Evolutionary conservation across 768 basidiomycete genomes (phyloP), one percentile per base, ranked within the genome.

Genomic region (Wakefieldia striispora): DNA sequence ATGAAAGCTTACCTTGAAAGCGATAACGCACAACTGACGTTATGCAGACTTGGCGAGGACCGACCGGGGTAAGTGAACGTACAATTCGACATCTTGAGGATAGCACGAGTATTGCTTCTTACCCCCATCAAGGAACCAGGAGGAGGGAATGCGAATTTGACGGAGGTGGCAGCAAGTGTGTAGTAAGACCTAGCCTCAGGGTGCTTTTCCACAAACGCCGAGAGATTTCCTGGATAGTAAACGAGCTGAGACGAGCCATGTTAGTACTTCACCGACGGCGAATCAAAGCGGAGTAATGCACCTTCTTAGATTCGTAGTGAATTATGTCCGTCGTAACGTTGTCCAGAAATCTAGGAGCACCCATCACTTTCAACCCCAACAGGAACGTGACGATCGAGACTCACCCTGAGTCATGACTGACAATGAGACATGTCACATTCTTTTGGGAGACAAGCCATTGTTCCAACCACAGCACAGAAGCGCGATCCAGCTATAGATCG

Each of bases 91-190:
- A 97, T 80, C 74, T 95, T 97, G 64, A 98, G 77, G 65, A 98
- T 98, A 5, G 95, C 92, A 44, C 95, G 84, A 12, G 95, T 98
- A 64, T 88, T 92, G 67, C 92, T 95, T 55, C 95, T 82, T 50
- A 98, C 95, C 47, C 95, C 95, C 91, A 97, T 94, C 57, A 98
- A 80, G 40, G 90, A 93, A 26, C 95, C 95, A 36, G 95, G 95
- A 23, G 93, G 80, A 33, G 95, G 95, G 81, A 98, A 98, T 31
- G 91, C 74, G 75, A 98, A 95, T 72, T 91, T 94, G 74, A 97
- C 85, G 51, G 89, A 85, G 48, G 89, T 93, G 6, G 93, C 95
- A 29, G 91, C 86, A 20, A 98, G 83, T 29, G 92, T 95, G 75
- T 97, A 98, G 78, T 97, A 98, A 3, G 94, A 92, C 72, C 85